Percentiles rank a stretch among this genome's conserved stretches.
Conservation (phyloP, 2,329 filamentous ascomycete species). For the Didymella exigua region DNA sequence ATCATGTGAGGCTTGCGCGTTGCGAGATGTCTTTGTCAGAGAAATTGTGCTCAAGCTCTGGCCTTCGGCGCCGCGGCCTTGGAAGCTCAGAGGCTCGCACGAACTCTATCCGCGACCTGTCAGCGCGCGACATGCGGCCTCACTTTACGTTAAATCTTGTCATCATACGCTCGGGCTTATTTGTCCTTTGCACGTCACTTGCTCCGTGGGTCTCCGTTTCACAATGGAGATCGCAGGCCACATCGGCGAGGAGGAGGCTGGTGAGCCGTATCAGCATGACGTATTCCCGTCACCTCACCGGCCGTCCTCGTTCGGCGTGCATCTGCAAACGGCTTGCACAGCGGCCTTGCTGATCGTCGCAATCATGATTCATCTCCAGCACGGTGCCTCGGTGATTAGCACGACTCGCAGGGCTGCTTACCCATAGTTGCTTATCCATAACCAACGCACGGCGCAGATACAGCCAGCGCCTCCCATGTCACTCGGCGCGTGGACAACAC, state of each 20-base stretch:
- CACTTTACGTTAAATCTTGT: background rate
- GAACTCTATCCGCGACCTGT: constrained; percentile 7
- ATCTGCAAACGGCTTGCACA: constrained; percentile 11
- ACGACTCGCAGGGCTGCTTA: constrained; percentile 1
- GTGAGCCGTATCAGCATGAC: constrained; percentile 14
- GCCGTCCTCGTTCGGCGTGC: background rate
- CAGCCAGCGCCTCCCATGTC: constrained; percentile 15
- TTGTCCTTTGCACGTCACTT: constrained; percentile 5
- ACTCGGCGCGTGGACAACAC: constrained; percentile 10
- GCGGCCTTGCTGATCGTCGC: background rate
- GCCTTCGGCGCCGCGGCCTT: background rate
- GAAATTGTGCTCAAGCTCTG: constrained; percentile 3
- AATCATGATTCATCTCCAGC: constrained; percentile 1
- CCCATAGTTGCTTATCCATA: constrained; percentile 2
- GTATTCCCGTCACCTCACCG: constrained; percentile 1
- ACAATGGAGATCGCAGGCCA: background rate
- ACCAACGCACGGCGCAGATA: constrained; percentile 4
- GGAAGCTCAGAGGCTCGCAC: constrained; percentile 1
- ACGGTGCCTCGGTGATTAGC: background rate
- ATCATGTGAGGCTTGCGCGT: background rate
- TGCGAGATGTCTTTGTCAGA: background rate
- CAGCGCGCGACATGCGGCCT: background rate
- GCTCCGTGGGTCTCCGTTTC: constrained; percentile 1
- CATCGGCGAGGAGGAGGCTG: constrained; percentile 5
- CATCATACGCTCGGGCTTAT: background rate